Percentiles rank a stretch among this genome's conserved stretches.
phyloP scores from a whole-genome alignment of 768 basidiomycete species.

The Suillus subluteus region DNA sequence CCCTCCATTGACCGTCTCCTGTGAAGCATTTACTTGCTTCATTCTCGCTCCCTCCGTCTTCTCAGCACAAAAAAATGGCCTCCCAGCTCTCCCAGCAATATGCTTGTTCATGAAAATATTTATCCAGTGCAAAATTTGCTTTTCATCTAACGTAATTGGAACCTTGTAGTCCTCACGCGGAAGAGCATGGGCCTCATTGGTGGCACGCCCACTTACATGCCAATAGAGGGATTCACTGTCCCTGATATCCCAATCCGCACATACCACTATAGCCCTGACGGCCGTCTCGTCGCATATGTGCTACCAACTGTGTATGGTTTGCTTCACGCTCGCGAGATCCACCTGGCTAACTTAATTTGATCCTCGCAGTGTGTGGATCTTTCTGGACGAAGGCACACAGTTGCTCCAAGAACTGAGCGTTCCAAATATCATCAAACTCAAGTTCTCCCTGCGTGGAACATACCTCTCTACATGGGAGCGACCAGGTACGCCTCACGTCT shows the following conservation, averaged over 20 bases:
- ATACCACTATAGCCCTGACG: conserved; percentile 84
- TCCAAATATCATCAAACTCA: conserved; percentile 79
- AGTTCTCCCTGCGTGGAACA: conserved; percentile 91
- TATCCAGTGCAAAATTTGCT: conserved; percentile 5
- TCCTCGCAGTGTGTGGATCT: conserved; percentile 67
- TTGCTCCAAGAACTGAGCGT: conserved; percentile 76
- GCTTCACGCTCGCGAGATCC: conserved; percentile 20
- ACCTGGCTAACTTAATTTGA: conserved; percentile 21
- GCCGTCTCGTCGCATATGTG: conserved; percentile 85
- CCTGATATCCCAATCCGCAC: conserved; percentile 77
- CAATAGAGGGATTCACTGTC: conserved; percentile 61
- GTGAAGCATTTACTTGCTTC: conserved; percentile 88
- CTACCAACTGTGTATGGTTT: conserved; percentile 69
- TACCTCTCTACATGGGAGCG: conserved; percentile 97
- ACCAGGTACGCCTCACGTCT: conserved; percentile 54
- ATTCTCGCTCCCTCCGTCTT: conserved; percentile 39
- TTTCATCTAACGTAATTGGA: conserved; percentile 23
- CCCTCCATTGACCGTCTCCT: conserved; percentile 21
- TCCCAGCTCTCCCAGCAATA: conserved; percentile 81
- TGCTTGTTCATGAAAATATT: conserved; percentile 61
- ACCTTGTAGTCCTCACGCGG: conserved; percentile 81
- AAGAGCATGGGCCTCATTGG: conserved; percentile 88
- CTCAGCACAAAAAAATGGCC: conserved; percentile 55
- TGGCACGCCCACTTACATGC: conserved; percentile 75
- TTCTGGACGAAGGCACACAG: conserved; percentile 72